phyloP scores from a whole-genome alignment of 2,329 filamentous ascomycete species.

The Aspergillus transmontanensis region DNA sequence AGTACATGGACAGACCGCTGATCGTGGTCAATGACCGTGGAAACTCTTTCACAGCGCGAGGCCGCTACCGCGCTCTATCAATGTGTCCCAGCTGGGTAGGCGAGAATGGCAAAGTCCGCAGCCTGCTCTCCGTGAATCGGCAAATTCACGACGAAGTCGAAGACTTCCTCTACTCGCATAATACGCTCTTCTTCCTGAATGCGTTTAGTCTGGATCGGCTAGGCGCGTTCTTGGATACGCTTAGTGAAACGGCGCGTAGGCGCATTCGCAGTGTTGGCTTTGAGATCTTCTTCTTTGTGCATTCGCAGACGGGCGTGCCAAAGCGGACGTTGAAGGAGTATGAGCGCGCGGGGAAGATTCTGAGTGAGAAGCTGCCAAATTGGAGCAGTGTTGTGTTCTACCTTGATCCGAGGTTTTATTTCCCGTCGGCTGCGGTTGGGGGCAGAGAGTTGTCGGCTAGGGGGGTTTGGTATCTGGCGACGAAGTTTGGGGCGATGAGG shows the following conservation, averaged over 20 bases:
- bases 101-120: conserved; percentile 34
- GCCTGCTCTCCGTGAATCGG: conserved; percentile 34
- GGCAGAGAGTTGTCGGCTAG: conserved; percentile 31
- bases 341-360: conserved; percentile 27
- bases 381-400: conserved; percentile 35
- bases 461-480: conserved; percentile 35
- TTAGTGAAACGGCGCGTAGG: conserved; percentile 33
- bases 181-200: conserved; percentile 41
- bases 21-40: conserved; percentile 38
- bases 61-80: conserved; percentile 33
- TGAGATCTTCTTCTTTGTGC: conserved; percentile 41
- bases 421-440: conserved; percentile 29
- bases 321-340: conserved; percentile 37
- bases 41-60: conserved; percentile 34
- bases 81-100: conserved; percentile 39
- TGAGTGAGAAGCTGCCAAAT: conserved; percentile 28
- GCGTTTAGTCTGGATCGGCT: conserved; percentile 35
- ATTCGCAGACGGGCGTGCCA: conserved; percentile 35
- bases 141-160: conserved; percentile 41
- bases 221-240: conserved; percentile 34
- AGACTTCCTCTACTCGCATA: conserved; percentile 35
- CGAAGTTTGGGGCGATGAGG: conserved; percentile 28
- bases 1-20: conserved; percentile 34
- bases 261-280: conserved; percentile 40
- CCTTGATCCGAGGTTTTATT: conserved; percentile 38